These are phyloP conservation scores for Trebouxiophyceae sp. DNA, from an alignment of 163 green algal species.

Conservation along the genomic window DNA sequence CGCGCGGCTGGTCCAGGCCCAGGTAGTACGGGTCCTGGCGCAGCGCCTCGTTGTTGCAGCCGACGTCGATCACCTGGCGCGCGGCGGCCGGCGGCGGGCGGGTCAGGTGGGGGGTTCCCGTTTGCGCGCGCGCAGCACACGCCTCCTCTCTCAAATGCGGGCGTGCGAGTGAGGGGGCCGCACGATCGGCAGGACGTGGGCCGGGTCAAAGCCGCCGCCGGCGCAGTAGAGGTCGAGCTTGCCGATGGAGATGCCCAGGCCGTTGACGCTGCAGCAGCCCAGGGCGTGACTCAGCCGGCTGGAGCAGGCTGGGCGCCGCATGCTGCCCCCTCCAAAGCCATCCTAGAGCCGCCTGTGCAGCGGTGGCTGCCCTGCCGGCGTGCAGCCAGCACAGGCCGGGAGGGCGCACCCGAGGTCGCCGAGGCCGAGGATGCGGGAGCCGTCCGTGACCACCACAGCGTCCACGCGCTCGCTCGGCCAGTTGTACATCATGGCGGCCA, in stretches of 20 bases:
- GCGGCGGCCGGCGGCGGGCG: too few species aligned
- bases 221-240: conserved; percentile 87
- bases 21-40: conserved; percentile 52
- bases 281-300: too few species aligned
- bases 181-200: conserved; percentile 64
- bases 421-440: conserved; percentile 58
- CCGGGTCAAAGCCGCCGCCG: conserved; percentile 71
- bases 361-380: too few species aligned
- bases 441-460: conserved; percentile 70
- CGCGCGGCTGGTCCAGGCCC: conserved; percentile 58
- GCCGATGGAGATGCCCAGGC: conserved; percentile 63
- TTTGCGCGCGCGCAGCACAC: too few species aligned
- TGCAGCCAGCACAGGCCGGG: not conserved
- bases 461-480: conserved; percentile 67
- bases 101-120: too few species aligned
- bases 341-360: too few species aligned
- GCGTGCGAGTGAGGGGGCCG: too few species aligned
- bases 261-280: conserved; percentile 34
- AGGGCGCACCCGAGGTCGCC: conserved; percentile 3
- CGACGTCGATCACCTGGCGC: conserved; percentile 80
- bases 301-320: too few species aligned
- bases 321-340: too few species aligned
- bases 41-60: conserved; percentile 77
- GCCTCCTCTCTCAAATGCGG: too few species aligned
- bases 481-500: conserved; percentile 87